Evolutionary conservation across 176 grass and related monocot genomes (phyloP).

Genomic region (Hordeum vulgare): MorexV3_pseudomolecules_assembly NC_058518.1:126245333-126245832

Average conservation of each 20-base stretch:
- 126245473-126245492: not conserved
- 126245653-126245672: not conserved
- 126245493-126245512: not conserved
- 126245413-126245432: not conserved
- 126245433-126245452: not conserved
- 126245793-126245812: not conserved
- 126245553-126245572: not conserved
- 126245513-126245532: constrained; percentile 23
- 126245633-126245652: constrained; percentile 31
- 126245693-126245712: constrained; percentile 26
- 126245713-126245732: constrained; percentile 1
- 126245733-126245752: not conserved
- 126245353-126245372: not conserved
- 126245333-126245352: not conserved
- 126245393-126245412: not conserved
- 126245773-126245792: not conserved
- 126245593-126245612: constrained; percentile 14
- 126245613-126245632: constrained; percentile 35
- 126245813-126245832: not conserved
- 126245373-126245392: not conserved
- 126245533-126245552: constrained; percentile 23
- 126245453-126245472: too few relatives aligned
- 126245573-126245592: constrained; percentile 11
- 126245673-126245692: not conserved
- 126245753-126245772: not conserved